A percentile compares a stretch with the other conserved stretches of the same genome.
Evolutionary conservation across 192 early-diverging fungal species (phyloP).

Genomic region (Kappamyces sp.): DNA sequence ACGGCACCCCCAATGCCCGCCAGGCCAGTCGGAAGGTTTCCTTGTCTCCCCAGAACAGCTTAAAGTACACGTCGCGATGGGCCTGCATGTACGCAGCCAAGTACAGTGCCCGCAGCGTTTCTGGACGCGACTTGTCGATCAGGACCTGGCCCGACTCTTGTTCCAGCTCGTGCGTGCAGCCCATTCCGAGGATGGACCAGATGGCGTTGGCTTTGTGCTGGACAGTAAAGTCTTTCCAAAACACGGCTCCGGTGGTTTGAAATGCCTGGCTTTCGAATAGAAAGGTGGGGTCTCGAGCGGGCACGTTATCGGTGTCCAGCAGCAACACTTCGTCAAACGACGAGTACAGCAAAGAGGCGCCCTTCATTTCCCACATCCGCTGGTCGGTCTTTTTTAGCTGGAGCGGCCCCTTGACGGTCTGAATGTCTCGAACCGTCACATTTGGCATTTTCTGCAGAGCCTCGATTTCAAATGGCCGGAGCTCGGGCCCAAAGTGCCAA

Average conservation of each 20-base stretch:
- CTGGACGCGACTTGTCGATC: neutral
- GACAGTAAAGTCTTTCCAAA: neutral
- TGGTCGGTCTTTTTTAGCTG: no score
- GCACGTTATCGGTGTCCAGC: conserved; percentile 1
- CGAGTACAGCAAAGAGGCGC: neutral
- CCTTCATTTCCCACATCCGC: neutral
- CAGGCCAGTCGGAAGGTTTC: neutral
- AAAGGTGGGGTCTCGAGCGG: conserved; percentile 1
- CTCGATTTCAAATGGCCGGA: no score
- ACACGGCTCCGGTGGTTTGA: neutral
- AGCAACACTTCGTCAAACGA: neutral
- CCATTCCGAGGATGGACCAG: conserved; percentile 1
- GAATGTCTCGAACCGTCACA: no score
- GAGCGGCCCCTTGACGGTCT: no score
- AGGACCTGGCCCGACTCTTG: conserved; percentile 8
- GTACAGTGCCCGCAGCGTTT: no score
- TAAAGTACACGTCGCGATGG: neutral
- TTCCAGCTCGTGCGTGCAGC: neutral
- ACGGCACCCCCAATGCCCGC: neutral
- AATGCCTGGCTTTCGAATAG: neutral
- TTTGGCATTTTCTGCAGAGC: no score
- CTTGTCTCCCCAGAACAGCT: neutral
- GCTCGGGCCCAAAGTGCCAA: no score
- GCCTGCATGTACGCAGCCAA: neutral
- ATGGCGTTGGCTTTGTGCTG: neutral